phyloP scores from a whole-genome alignment of 108 stramenopile genomes.

The Pseudonitzschia multistriata region DNA sequence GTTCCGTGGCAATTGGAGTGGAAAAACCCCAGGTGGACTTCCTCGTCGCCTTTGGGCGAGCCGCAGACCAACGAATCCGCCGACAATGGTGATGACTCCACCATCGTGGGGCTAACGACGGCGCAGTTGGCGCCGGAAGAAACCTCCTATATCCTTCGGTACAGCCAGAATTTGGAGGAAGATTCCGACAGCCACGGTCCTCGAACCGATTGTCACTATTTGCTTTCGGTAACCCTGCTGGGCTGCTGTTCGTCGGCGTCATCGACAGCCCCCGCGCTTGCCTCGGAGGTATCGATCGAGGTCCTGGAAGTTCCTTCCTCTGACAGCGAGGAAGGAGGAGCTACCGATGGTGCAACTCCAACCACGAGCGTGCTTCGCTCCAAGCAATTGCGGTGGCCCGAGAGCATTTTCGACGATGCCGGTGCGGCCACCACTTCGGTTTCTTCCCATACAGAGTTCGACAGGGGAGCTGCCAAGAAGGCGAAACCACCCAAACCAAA shows the following conservation, averaged over 20 bases:
- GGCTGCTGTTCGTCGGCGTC: background rate
- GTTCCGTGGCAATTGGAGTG: slow-evolving; percentile 18
- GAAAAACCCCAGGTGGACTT: slow-evolving; percentile 11
- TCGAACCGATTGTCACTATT: slow-evolving; percentile 1
- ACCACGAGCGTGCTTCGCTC: background rate
- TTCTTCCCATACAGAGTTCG: background rate
- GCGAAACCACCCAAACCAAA: background rate
- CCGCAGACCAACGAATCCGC: background rate
- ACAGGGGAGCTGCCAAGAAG: background rate
- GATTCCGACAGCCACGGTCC: background rate
- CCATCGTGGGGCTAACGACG: slow-evolving; percentile 6
- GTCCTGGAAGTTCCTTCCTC: slow-evolving; percentile 2
- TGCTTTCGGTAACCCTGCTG: slow-evolving; percentile 9
- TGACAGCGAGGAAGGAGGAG: background rate
- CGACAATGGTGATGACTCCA: background rate
- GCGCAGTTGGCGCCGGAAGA: background rate
- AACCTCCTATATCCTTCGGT: background rate
- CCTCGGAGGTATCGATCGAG: slow-evolving; percentile 21
- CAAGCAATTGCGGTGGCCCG: slow-evolving; percentile 22
- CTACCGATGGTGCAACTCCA: too few species aligned
- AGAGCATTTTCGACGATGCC: slow-evolving; percentile 9
- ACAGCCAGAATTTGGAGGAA: background rate
- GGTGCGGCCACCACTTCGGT: background rate
- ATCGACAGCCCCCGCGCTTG: too few species aligned
- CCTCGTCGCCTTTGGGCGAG: background rate